These are phyloP conservation scores for Exophiala sp. DNA, from an alignment of 2,329 filamentous ascomycete species.

Conservation along the genomic window DNA sequence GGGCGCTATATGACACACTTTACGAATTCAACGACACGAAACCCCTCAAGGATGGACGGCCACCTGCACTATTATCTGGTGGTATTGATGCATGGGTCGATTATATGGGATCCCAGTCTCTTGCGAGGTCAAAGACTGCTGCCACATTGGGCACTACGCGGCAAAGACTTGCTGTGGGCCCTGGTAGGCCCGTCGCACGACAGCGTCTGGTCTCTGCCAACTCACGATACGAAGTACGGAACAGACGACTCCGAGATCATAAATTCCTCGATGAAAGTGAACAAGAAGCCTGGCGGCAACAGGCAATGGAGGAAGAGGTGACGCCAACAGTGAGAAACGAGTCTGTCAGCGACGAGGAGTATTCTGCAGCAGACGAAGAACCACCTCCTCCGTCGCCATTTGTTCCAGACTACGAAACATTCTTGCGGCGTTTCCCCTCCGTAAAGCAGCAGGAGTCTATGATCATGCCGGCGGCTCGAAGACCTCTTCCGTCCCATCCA, in stretches of 20 bases:
- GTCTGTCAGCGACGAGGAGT: constrained; percentile 41
- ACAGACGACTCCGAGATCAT: constrained; percentile 56
- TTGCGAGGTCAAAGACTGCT: constrained; percentile 56
- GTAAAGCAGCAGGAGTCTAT: constrained; percentile 59
- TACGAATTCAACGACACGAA: constrained; percentile 79
- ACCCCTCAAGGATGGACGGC: constrained; percentile 60
- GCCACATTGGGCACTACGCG: constrained; percentile 46
- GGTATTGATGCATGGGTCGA: constrained; percentile 85
- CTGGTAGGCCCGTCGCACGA: constrained; percentile 49
- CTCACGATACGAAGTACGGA: constrained; percentile 54
- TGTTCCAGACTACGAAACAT: constrained; percentile 74
- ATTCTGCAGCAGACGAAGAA: constrained; percentile 45
- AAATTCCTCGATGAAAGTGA: constrained; percentile 77
- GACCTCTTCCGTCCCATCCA: constrained; percentile 23
- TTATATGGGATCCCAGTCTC: constrained; percentile 67
- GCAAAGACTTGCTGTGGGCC: constrained; percentile 34
- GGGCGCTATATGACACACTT: constrained; percentile 73
- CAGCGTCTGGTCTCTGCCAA: constrained; percentile 51
- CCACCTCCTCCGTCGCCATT: constrained; percentile 50
- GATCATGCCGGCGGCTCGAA: constrained; percentile 42
- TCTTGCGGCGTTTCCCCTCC: constrained; percentile 76
- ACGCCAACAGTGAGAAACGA: constrained; percentile 39
- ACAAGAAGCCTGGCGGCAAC: constrained; percentile 74
- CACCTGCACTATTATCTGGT: constrained; percentile 74
- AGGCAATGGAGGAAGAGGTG: constrained; percentile 65